Evolutionary conservation across 148 eudicot genomes (phyloP).

Genomic region (Pharnaceum exiguum): DNA sequence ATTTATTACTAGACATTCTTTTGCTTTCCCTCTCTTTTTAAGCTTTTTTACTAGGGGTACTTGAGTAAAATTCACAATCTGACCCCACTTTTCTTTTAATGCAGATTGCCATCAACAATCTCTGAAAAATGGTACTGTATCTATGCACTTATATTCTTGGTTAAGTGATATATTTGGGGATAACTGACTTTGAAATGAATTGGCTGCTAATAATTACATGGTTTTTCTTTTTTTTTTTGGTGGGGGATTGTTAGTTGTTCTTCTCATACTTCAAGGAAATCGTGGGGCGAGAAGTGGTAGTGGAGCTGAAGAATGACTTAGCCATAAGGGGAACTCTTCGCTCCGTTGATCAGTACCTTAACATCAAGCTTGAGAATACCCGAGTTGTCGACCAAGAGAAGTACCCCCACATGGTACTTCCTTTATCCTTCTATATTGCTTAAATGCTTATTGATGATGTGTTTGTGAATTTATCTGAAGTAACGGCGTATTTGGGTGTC

Average conservation of each 20-base stretch:
- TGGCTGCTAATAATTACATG: neutral
- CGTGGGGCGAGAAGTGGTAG: conserved; percentile 91
- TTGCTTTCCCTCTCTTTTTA: too few species aligned
- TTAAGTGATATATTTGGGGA: too few species aligned
- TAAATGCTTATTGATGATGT: too few species aligned
- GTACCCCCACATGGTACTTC: conserved; percentile 88
- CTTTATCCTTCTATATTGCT: neutral
- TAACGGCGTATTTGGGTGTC: neutral
- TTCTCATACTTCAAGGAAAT: conserved; percentile 94
- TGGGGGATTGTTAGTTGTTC: conserved; percentile 65
- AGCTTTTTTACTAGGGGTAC: too few species aligned
- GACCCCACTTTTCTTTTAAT: too few species aligned
- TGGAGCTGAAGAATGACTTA: conserved; percentile 90
- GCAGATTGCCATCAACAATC: too few species aligned
- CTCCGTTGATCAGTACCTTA: conserved; percentile 95
- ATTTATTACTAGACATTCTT: too few species aligned
- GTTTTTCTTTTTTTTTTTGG: neutral
- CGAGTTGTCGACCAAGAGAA: conserved; percentile 98
- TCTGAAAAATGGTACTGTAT: too few species aligned
- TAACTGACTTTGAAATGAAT: too few species aligned
- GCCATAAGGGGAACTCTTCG: conserved; percentile 92
- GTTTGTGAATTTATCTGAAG: too few species aligned
- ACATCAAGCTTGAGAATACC: conserved; percentile 93
- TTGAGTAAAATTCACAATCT: too few species aligned
- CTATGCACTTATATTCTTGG: too few species aligned